A percentile compares a stretch with the other conserved stretches of the same genome.
phyloP scores from a whole-genome alignment of 495 filamentous ascomycete species.

The Peziza echinospora region DNA sequence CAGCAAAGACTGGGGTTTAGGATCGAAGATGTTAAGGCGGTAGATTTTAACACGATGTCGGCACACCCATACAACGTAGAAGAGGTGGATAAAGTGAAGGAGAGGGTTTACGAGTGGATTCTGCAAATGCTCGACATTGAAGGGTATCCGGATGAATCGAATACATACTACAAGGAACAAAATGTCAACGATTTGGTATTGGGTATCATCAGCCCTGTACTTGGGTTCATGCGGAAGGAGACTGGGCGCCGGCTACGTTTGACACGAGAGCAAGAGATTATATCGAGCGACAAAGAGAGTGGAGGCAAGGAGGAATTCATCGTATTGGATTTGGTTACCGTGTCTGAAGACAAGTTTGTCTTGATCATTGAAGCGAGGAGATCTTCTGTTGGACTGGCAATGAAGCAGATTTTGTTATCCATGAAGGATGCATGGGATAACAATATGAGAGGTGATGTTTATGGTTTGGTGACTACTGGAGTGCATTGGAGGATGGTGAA shows the following conservation, averaged over 20 bases:
- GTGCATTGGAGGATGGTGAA: constrained; percentile 3
- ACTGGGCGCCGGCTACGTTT: not conserved
- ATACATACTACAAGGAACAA: constrained; percentile 1
- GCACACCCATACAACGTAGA: too few species aligned
- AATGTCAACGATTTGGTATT: constrained; percentile 2
- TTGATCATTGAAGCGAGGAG: constrained; percentile 3
- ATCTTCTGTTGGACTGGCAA: constrained; percentile 1
- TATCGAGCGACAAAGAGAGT: not conserved
- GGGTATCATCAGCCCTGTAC: not conserved
- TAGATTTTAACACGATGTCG: too few species aligned
- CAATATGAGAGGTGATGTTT: constrained; percentile 3
- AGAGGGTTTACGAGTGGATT: constrained; percentile 1
- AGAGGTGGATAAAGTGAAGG: constrained; percentile 1
- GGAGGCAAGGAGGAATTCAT: constrained; percentile 4
- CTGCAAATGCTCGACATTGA: constrained; percentile 2
- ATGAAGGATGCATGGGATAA: constrained; percentile 3
- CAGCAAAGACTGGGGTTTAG: too few species aligned
- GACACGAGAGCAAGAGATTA: constrained; percentile 1
- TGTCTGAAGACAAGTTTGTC: constrained; percentile 1
- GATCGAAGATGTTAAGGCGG: too few species aligned
- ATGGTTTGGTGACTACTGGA: constrained; percentile 6
- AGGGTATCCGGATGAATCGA: constrained; percentile 3
- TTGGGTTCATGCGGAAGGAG: not conserved
- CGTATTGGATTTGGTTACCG: constrained; percentile 1
- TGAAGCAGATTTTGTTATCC: constrained; percentile 3